Evolutionary conservation across 108 stramenopile species (phyloP), one percentile per base, ranked within the genome.

Genomic region (Pseudonitzschia pungens): DNA sequence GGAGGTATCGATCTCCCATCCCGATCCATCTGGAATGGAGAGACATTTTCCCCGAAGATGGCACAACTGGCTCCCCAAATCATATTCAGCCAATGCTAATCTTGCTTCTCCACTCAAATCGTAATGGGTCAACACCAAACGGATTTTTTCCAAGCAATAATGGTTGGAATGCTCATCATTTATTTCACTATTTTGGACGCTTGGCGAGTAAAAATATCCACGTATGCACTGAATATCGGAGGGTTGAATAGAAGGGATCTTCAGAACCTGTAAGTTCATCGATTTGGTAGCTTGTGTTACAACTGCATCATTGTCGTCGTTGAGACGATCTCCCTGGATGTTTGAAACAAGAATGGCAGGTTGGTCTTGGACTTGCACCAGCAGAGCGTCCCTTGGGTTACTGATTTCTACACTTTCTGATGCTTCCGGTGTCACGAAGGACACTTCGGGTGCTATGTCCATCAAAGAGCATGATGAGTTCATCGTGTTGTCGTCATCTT

Each of bases 321-420:
- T 91, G 33, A 91, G 76, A n/a, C 70, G 44, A 28, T 63, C 54
- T 0, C 89, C 89, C 45, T 88, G 78, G 69, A 90, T 90, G 43
- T 86, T 84, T 26, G 85, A 88, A 27, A 90, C 87, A n/a, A 90
- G 58, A 50, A 87, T 69, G 48, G 85, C 57, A 8, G 75, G 76
- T 12, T 65, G 51, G 64, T 76, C 58, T 9, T 66, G 80, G 20
- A 51, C 77, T 59, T 52, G 72, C 45, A 78, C 81, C n/a, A 80
- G 42, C 20, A 81, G 58, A 16, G 79, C 68, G 74, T 85, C 76
- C 22, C 50, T 21, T 3, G 20, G 20, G 1, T 41, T 62, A 20
- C 33, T 40, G 12, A 33, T n/a, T 14, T 31, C 52, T 70, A 15
- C 11, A 18, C 63, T 40, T 36, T n/a, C 21, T 15, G 44, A 31